phyloP scores from a whole-genome alignment of 2,329 filamentous ascomycete species.

The Sordariomycetes sp. region DNA sequence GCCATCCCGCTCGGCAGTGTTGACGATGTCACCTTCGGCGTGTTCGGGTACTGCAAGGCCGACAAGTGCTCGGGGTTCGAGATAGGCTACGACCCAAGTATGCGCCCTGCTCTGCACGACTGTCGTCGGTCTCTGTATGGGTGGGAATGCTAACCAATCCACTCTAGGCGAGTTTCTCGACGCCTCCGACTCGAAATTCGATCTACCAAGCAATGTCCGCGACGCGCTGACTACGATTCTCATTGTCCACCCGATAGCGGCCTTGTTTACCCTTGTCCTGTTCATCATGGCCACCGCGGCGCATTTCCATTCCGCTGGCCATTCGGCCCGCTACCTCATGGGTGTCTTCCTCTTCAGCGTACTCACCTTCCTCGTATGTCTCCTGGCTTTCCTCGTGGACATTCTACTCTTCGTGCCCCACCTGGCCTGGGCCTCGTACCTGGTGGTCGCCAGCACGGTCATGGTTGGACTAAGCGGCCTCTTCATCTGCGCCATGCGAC shows the following conservation, averaged over 20 bases:
- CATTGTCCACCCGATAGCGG: constrained; percentile 86
- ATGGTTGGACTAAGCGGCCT: constrained; percentile 72
- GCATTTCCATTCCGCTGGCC: constrained; percentile 78
- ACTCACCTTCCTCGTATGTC: constrained; percentile 69
- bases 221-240: constrained; percentile 74
- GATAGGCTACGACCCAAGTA: constrained; percentile 81
- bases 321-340: constrained; percentile 82
- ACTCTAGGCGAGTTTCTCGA: constrained; percentile 9
- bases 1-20: constrained; percentile 74
- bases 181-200: constrained; percentile 35
- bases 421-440: constrained; percentile 86
- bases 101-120: constrained; percentile 14
- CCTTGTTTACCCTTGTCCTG: constrained; percentile 75
- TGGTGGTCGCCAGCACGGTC: constrained; percentile 82
- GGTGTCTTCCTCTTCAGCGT: constrained; percentile 77
- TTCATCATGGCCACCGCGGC: constrained; percentile 68
- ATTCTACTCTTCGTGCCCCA: constrained; percentile 92
- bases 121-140: background rate
- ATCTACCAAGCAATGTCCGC: constrained; percentile 40
- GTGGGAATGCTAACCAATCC: background rate
- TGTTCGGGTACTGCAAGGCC: constrained; percentile 74
- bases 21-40: constrained; percentile 71
- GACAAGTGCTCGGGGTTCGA: constrained; percentile 58
- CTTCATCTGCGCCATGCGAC: constrained; percentile 88
- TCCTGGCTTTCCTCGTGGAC: constrained; percentile 86